Base-by-base conservation (phyloP, 73 alveolate genomes). In the Paramecium pentaurelia region DNA sequence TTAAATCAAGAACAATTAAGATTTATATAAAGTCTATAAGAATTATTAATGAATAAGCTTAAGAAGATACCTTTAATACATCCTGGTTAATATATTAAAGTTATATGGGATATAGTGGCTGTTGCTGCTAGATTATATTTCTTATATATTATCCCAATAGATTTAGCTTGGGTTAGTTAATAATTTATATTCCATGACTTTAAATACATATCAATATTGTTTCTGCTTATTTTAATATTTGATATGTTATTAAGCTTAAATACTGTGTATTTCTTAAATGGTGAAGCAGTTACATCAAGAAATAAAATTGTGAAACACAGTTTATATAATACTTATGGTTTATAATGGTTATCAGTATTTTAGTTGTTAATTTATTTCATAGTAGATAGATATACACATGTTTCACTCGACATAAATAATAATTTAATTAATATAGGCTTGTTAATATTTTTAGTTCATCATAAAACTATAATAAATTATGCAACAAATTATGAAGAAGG, bases 101-200 rank as follows among this genome's bases (percentile, higher is more conserved):
- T 42, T 0, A 27, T 80, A 25, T 80, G 71, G 73, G 91, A 80
- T 80, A 47, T 80, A 5, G 34, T 42, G 18, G 91, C 91, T 7
- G 51, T 80, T 1, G 25, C 8, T 16, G 71, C 77, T 4, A 40
- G 91, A 2, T 27, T 80, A 12, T 80, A 80, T 47, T 80, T 80
- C 45, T 47, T 80, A 44, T 80, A 80, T 18, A 44, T 80, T 22
- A 80, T 80, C 18, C 91, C 91, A 18, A 80, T 80, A 12, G 91
- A 80, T 42, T 80, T 80, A 12, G 91, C 91, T 14, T 80, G 91
- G 91, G 27, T 47, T 42, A 44, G 16, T 20, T 4, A 80, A 27
- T 45, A 80, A 47, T 42, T 80, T 27, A 42, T 80, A 12, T 80
- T 42, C 18, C 64, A 49, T 22, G 73, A 80, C 7, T 80, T 25